Base-by-base conservation (phyloP, 768 basidiomycete species). In the Hericium rajendrae region DNA sequence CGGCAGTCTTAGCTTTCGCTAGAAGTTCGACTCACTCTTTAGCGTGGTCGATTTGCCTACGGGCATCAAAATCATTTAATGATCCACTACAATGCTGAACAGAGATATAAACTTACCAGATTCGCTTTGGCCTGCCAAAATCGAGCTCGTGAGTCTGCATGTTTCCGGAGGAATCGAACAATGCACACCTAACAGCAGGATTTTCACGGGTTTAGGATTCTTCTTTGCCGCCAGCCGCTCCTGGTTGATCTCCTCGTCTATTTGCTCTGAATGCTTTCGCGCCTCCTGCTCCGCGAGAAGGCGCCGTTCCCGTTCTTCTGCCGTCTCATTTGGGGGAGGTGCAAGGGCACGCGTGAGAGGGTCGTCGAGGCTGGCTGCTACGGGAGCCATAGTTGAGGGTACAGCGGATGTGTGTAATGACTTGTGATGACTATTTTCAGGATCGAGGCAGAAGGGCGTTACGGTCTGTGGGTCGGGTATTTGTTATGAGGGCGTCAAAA, bases 291-390 rank as follows among this genome's bases (percentile, higher is more conserved):
- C 86, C 26, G 70, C 69, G 52, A 65, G 70, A 62, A 77, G 74
- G 49, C 84, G 69, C 1, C 69, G 67, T 4, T 67, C 67, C 53
- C 69, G 73, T 56, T 85, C 74, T 3, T 71, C 72, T 0, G 73
- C 63, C 0, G 80, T 74, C 70, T 88, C 86, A 61, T 80, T 67
- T 0, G 73, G 69, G 0, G 86, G 86, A 0, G 86, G 83, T 0
- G 73, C 68, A 20, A 78, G 74, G 65, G 81, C 74, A 15, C 73
- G 67, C 26, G 76, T 74, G 18, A 88, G 73, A 0, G 86, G 86
- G 70, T 88, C 85, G 26, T 74, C 63, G 43, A n/a, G 43, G 16
- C 20, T 20, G 43, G 43, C 20, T 20, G 43, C 43, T 9, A 46
- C 43, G 20, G 43, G 43, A 20, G 43, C 43, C 43, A 46, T 46